Evolutionary conservation across 495 filamentous ascomycete species (phyloP), one percentile per base, ranked within the genome.

Genomic region (Cudoniella acicularis): DNA sequence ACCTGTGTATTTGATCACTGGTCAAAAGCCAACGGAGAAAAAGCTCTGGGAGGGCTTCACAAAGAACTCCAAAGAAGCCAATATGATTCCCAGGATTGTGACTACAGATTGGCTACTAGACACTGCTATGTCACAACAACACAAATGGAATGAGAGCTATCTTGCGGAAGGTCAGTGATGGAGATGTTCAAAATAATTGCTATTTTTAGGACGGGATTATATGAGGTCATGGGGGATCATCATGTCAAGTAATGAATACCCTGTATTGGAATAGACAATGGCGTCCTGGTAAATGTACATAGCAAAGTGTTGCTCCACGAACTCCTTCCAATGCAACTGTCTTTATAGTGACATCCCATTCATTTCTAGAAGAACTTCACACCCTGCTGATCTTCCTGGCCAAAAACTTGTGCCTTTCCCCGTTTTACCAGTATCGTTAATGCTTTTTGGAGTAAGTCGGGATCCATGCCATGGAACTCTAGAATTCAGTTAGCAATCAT

Each of bases 351-450:
- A 10, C 52, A 10, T 21, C 16, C 22, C 27, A 9, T 1, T 36
- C 3, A 16, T 11, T 4, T 59, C 77, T 77, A 98, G 69, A 97
- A 97, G 76, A 98, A 98, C 75, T 98, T 98, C 58, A 97, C 90
- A 53, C 94, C 94, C 67, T 85, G 83, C 57, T 88, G 84, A 63
- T 93, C 93, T 61, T 92, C 92, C 46, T 79, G 73, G 18, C 93
- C 93, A 77, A 98, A 97, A 11, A 98, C 83, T 73, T 97, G 92
- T 21, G 94, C 92, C 73, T 88, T 95, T 60, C 92, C 92, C 36
- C 87, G 78, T 77, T 92, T 96, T 22, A 96, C 91, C 22, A 96
- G 75, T 53, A 90, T 77, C 57, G 78, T 77, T 17, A 98, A 74
- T n/a, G 89, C 82, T 69, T 87, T 90, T 56, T 86, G 79, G 69